phyloP scores from a whole-genome alignment of 805 yeast species.

The Ogataea methylovora region DNA sequence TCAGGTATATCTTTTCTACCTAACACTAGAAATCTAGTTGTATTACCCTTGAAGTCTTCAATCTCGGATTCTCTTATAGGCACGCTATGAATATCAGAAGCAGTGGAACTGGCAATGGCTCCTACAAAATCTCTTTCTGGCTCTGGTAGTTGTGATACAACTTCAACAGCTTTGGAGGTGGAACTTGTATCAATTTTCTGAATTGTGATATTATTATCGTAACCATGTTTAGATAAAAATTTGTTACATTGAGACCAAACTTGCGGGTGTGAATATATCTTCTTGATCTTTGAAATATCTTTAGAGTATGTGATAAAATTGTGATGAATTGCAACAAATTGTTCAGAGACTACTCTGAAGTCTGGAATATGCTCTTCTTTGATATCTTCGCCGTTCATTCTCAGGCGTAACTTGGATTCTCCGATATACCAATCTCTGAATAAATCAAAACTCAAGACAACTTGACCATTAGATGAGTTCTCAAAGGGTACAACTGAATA shows the following conservation, averaged over 20 bases:
- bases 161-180: constrained; percentile 79
- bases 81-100: constrained; percentile 52
- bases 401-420: constrained; percentile 7
- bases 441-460: constrained; percentile 75
- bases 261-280: constrained; percentile 89
- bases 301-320: constrained; percentile 48
- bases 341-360: constrained; percentile 63
- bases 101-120: constrained; percentile 67
- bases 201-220: constrained; percentile 25
- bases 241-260: constrained; percentile 89
- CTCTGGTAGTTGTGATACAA: constrained; percentile 33
- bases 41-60: constrained; percentile 69
- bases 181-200: constrained; percentile 62
- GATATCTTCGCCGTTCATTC: constrained; percentile 2
- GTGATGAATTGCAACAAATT: constrained; percentile 77
- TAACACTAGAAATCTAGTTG: constrained; percentile 77
- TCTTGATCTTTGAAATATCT: constrained; percentile 37
- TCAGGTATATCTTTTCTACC: constrained; percentile 28
- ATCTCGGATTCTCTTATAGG: constrained; percentile 49
- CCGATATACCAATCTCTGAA: constrained; percentile 57
- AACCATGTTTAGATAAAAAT: constrained; percentile 37
- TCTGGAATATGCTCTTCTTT: constrained; percentile 16
- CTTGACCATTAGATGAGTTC: constrained; percentile 93
- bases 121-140: constrained; percentile 37
- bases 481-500: constrained; percentile 84